Evolutionary conservation across 768 basidiomycete species (phyloP).

Genomic region (Asterophora parasitica): DNA sequence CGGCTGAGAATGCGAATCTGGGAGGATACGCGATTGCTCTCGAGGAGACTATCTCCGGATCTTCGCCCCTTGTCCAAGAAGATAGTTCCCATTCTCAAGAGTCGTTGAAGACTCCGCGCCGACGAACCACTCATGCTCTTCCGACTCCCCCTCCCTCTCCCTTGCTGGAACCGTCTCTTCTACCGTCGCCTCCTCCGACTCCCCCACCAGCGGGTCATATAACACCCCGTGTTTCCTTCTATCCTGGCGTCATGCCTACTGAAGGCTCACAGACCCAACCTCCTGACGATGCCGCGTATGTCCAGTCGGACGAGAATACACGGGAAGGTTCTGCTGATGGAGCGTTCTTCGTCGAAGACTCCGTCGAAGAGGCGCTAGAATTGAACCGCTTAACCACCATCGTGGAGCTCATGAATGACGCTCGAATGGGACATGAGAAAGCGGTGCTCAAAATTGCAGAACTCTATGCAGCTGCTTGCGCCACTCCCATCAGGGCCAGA

Average conservation of each 20-base stretch:
- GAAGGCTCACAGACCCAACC: neutral
- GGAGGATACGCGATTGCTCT: neutral
- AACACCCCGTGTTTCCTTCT: neutral
- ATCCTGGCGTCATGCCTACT: neutral
- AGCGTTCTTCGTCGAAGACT: neutral
- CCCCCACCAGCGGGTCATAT: neutral
- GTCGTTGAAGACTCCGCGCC: neutral
- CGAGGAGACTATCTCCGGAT: neutral
- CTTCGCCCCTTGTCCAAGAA: neutral
- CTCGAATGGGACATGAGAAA: neutral
- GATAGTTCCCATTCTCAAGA: neutral
- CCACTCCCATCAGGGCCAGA: neutral
- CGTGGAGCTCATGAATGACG: neutral
- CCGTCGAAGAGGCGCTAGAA: neutral
- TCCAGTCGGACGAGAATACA: too few species aligned
- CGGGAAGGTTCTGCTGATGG: too few species aligned
- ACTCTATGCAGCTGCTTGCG: neutral
- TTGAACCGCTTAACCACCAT: neutral
- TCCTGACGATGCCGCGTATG: neutral
- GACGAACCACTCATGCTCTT: neutral
- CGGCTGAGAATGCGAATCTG: neutral
- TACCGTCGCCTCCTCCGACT: neutral
- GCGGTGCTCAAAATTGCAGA: neutral
- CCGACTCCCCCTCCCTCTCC: conserved; percentile 2
- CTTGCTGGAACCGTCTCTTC: neutral